Percentiles rank a stretch among this genome's conserved stretches.
phyloP scores from a whole-genome alignment of 768 basidiomycete species.

The Lactifluus pinguis region DNA sequence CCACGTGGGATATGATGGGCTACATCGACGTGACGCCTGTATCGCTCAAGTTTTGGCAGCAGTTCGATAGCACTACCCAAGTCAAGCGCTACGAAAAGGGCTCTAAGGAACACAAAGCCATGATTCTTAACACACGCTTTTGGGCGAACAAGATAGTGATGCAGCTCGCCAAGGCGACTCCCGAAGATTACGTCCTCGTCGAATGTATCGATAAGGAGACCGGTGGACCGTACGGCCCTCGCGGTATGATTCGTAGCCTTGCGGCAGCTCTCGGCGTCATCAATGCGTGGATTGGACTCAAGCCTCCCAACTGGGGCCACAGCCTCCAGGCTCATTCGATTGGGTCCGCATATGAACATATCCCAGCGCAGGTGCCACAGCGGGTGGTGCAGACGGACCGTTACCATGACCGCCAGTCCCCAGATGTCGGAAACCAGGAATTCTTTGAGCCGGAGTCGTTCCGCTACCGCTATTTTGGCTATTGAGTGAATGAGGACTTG shows the following conservation, averaged over 20 bases:
- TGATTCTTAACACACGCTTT: background rate
- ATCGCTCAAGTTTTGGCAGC: constrained; percentile 26
- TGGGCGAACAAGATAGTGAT: constrained; percentile 16
- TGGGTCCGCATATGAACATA: background rate
- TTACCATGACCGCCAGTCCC: background rate
- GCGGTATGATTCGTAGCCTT: constrained; percentile 15
- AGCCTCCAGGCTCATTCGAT: background rate
- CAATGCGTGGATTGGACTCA: background rate
- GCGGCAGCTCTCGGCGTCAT: constrained; percentile 7
- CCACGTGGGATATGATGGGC: constrained; percentile 22
- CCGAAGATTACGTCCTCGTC: constrained; percentile 10
- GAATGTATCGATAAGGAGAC: background rate
- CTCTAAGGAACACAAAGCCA: background rate
- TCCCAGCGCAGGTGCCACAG: background rate
- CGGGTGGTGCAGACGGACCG: background rate
- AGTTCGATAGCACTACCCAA: background rate
- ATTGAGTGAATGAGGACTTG: background rate
- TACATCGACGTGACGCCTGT: constrained; percentile 22
- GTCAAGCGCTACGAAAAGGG: background rate
- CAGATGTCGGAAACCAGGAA: background rate
- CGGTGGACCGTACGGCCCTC: constrained; percentile 9
- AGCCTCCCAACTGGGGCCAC: constrained; percentile 15
- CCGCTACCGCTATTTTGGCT: background rate
- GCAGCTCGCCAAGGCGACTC: constrained; percentile 10
- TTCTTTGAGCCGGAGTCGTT: background rate